These are phyloP conservation scores for Ceratocystis lukuohia DNA, from an alignment of 2,329 filamentous ascomycete genomes.

Conservation along the genomic window DNA sequence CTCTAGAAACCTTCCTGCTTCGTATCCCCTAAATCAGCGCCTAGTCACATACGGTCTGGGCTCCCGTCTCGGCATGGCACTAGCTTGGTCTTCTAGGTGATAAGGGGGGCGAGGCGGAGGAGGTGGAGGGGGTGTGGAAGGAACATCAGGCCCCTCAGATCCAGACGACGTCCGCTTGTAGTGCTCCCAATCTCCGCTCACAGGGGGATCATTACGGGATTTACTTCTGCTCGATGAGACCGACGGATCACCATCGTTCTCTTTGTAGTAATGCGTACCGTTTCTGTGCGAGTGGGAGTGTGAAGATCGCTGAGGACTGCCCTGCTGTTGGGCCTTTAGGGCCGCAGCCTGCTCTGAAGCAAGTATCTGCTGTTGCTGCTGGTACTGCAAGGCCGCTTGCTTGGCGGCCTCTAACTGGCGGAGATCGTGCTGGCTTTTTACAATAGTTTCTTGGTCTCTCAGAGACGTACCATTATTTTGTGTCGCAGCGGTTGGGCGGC, in stretches of 20 bases:
- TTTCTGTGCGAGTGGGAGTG: constrained; percentile 12
- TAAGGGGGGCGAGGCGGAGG: constrained; percentile 18
- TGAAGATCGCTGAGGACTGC: constrained; percentile 7
- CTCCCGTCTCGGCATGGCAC: constrained; percentile 7
- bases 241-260: constrained; percentile 4
- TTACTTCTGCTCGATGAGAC: constrained; percentile 7
- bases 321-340: constrained; percentile 7
- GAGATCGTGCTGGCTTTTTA: neutral
- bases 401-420: constrained; percentile 5
- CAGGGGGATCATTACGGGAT: neutral
- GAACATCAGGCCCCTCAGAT: constrained; percentile 6
- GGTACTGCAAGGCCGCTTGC: neutral
- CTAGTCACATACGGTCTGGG: constrained; percentile 14
- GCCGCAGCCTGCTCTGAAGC: constrained; percentile 10
- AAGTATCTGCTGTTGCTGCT: constrained; percentile 11
- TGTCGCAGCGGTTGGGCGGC: constrained; percentile 12
- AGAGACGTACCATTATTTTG: neutral
- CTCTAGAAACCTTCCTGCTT: neutral
- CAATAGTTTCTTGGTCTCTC: neutral
- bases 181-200: constrained; percentile 12
- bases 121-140: constrained; percentile 13
- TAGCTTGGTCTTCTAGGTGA: constrained; percentile 6
- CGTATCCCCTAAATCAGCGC: neutral
- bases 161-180: constrained; percentile 10
- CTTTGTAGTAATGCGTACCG: constrained; percentile 13